Evolutionary conservation across 306 rosid species (phyloP), one percentile per base, ranked within the genome.

Genomic region (Ziziphus jujuba): DNA sequence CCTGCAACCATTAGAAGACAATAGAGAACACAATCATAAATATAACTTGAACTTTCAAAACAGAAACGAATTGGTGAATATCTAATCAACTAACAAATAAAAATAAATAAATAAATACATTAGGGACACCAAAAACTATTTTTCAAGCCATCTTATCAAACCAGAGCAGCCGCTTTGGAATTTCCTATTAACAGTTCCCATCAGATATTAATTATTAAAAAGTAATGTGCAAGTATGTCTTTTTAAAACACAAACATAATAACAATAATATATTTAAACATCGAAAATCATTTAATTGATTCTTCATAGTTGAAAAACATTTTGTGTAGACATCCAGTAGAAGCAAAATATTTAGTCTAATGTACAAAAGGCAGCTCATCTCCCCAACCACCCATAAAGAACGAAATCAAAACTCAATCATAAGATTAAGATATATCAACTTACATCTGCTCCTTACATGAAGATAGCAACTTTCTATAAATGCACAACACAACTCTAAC

Each of bases 371-470:
- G 15, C 1, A 40, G 0, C 45, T 40, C 45, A 7, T 40, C 12
- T 8, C 14, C 45, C 0, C 45, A 8, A 8, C 14, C 45, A 2
- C 14, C 45, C 54, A 16, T 21, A 60, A 64, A n/a, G 16, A 31
- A 34, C 34, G 16, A 56, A 21, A 62, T 38, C 20, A 59, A 9
- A 56, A 64, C 11, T 20, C n/a, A 48, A 36, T 12, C 44, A 24
- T 45, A 63, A 33, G 22, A 63, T 22, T 61, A 67, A 28, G 63
- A 55, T 67, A 76, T 47, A 63, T 52, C 52, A 79, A 89, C 98
- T 92, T 84, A 93, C 98, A 86, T 93, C 55, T 90, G 97, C 78
- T 81, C 91, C 82, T 81, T 88, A 82, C 98, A 93, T 63, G 85
- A 81, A 25, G 73, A 73, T 56, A 93, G 72, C 72, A 90, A 63